Evolutionary conservation across 768 basidiomycete genomes (phyloP).

Genomic region (Tylopilus felleus): DNA sequence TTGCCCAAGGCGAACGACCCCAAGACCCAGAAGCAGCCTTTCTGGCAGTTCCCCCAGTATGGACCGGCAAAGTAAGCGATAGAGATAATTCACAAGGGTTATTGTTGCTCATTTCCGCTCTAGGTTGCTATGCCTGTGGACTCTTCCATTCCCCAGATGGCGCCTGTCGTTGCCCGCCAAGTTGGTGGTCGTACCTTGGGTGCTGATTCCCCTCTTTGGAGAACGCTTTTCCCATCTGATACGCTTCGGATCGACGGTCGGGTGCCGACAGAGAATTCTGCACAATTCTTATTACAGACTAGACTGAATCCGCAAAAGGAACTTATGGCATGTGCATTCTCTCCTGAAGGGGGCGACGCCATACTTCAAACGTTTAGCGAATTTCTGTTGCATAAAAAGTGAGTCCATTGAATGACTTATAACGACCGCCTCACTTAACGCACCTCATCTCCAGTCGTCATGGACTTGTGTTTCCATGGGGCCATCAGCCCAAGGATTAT

Average conservation of each 20-base stretch:
- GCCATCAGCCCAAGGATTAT: constrained; percentile 64
- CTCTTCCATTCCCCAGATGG: constrained; percentile 63
- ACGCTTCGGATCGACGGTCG: constrained; percentile 79
- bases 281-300: constrained; percentile 75
- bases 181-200: constrained; percentile 69
- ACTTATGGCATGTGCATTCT: constrained; percentile 72
- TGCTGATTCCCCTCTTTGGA: constrained; percentile 63
- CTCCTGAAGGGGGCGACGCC: constrained; percentile 45
- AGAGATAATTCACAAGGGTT: neutral
- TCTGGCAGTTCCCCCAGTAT: constrained; percentile 59
- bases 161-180: constrained; percentile 67
- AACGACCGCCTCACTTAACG: constrained; percentile 11
- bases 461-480: constrained; percentile 86
- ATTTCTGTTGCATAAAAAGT: constrained; percentile 74
- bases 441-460: constrained; percentile 57
- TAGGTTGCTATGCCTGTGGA: constrained; percentile 82
- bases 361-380: constrained; percentile 61
- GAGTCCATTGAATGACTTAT: constrained; percentile 26
- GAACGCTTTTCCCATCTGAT: constrained; percentile 67
- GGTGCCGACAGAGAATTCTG: constrained; percentile 71
- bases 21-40: constrained; percentile 49
- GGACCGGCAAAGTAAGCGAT: constrained; percentile 66
- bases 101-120: constrained; percentile 16
- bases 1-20: constrained; percentile 21
- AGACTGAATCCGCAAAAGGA: constrained; percentile 76